These are phyloP conservation scores for Crucihimalaya himalaica DNA, from an alignment of 345 rosid species.

Conservation along the genomic window DNA sequence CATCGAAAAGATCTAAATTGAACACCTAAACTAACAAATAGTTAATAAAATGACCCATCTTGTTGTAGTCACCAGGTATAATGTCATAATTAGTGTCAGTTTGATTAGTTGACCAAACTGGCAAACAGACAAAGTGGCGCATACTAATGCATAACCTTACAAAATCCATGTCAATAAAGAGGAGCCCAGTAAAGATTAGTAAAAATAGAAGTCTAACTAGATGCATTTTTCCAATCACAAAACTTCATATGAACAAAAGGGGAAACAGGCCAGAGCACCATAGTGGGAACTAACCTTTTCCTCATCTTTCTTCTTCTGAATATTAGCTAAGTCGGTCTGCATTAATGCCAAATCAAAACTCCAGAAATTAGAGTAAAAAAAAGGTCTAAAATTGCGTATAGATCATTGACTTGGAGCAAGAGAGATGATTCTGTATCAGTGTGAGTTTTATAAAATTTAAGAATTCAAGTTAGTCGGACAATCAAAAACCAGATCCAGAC, in stretches of 20 bases:
- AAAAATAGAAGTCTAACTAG: neutral
- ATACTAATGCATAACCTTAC: neutral
- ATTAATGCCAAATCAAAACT: neutral
- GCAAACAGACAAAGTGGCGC: neutral
- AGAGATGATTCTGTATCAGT: neutral
- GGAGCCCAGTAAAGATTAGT: neutral
- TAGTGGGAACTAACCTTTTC: constrained; percentile 45
- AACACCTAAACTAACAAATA: neutral
- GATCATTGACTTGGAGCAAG: neutral
- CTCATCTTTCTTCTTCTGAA: constrained; percentile 82
- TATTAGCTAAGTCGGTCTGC: constrained; percentile 59
- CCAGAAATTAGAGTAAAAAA: neutral
- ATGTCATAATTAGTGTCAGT: neutral
- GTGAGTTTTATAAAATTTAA: neutral
- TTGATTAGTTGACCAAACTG: neutral
- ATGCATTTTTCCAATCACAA: neutral
- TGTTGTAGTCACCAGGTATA: neutral
- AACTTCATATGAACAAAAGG: neutral
- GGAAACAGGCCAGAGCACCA: neutral
- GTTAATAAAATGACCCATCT: neutral
- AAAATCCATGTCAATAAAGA: constrained; percentile 2
- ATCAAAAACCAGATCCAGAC: constrained; percentile 1
- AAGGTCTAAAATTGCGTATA: neutral
- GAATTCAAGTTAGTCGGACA: neutral
- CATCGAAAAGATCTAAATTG: neutral